phyloP scores from a whole-genome alignment of 208 protist species.

The Trypanosoma theileri region DNA sequence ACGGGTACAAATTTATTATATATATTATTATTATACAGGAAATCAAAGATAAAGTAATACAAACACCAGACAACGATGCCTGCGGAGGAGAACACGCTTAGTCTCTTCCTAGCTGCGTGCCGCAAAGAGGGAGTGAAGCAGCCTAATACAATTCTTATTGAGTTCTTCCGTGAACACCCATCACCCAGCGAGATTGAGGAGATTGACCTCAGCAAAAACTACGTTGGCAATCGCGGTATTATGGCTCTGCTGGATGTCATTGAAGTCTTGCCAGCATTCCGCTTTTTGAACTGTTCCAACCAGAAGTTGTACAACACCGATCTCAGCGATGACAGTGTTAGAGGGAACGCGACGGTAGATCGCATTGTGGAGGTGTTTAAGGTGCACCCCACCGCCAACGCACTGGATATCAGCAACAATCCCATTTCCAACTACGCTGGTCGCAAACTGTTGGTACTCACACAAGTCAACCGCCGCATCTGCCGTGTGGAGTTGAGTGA shows the following conservation, averaged over 20 bases:
- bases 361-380: conserved; percentile 82
- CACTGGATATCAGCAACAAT: conserved; percentile 83
- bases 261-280: conserved; percentile 72
- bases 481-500: conserved; percentile 75
- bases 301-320: conserved; percentile 93
- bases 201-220: conserved; percentile 84
- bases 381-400: conserved; percentile 74
- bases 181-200: conserved; percentile 73
- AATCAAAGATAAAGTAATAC: background rate
- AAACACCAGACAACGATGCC: conserved; percentile 27
- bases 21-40: conserved; percentile 14
- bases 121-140: conserved; percentile 77
- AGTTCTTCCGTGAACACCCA: conserved; percentile 67
- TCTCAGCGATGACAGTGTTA: conserved; percentile 85
- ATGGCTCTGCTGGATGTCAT: conserved; percentile 80
- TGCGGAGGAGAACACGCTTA: conserved; percentile 49
- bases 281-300: conserved; percentile 73
- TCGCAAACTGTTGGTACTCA: conserved; percentile 80
- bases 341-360: conserved; percentile 85
- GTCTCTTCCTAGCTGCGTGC: conserved; percentile 71
- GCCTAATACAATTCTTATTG: conserved; percentile 71
- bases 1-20: too few relatives aligned
- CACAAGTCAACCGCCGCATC: conserved; percentile 76
- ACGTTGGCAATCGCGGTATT: conserved; percentile 88
- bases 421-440: conserved; percentile 91